These are phyloP conservation scores for Avena insularis DNA, from an alignment of 176 grass and related monocot species.

Conservation along the genomic window DNA sequence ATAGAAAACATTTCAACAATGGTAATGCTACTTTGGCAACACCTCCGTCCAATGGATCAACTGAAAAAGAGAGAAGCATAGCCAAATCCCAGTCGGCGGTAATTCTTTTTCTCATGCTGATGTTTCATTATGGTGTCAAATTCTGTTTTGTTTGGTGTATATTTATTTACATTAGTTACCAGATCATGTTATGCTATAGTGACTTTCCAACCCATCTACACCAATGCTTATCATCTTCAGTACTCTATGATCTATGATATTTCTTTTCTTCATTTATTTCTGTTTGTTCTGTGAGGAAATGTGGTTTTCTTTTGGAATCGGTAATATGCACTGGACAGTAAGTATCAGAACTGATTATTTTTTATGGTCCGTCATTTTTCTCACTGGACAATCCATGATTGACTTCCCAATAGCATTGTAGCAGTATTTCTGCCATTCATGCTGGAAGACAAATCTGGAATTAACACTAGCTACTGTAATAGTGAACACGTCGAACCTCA, in stretches of 20 bases:
- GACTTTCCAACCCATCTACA: neutral
- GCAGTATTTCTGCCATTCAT: conserved; percentile 5
- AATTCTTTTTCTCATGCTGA: conserved; percentile 51
- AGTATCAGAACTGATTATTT: conserved; percentile 29
- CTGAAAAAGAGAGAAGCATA: conserved; percentile 42
- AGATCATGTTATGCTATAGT: conserved; percentile 5
- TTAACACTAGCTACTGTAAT: neutral
- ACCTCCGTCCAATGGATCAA: conserved; percentile 45
- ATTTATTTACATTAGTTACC: conserved; percentile 3
- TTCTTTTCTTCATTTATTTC: conserved; percentile 7
- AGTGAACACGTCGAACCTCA: neutral
- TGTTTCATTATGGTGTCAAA: neutral
- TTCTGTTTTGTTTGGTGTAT: neutral
- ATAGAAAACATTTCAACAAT: conserved; percentile 47
- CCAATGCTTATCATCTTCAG: neutral
- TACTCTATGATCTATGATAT: neutral
- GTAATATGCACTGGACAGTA: conserved; percentile 24
- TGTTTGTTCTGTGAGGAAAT: neutral
- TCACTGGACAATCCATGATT: conserved; percentile 13
- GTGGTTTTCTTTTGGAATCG: conserved; percentile 6
- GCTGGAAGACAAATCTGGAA: conserved; percentile 1
- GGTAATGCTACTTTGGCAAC: conserved; percentile 32
- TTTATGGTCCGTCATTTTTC: neutral
- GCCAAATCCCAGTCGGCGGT: conserved; percentile 58
- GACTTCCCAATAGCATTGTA: neutral